These are phyloP conservation scores for Coemansia aciculifera DNA, from an alignment of 192 early-diverging fungal species.

Conservation along the genomic window DNA sequence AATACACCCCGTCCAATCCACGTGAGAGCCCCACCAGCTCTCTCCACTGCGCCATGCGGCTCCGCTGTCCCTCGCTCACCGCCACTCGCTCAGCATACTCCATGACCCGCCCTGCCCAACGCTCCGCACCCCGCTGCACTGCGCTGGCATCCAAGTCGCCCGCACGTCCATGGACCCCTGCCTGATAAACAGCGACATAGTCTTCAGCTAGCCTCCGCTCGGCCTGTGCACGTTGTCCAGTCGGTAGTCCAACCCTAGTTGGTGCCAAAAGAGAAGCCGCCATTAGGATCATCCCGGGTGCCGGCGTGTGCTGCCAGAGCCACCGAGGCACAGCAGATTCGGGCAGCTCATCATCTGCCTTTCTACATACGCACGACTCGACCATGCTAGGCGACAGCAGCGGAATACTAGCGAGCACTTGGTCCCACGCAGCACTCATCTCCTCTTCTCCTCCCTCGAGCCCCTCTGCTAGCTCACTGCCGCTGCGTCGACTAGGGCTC, in stretches of 20 bases:
- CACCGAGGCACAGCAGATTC: conserved; percentile 13
- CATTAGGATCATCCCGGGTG: conserved; percentile 43
- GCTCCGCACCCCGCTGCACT: conserved; percentile 1
- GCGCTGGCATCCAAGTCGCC: not conserved
- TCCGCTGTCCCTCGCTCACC: conserved; percentile 34
- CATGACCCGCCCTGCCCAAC: conserved; percentile 27
- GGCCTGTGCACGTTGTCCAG: conserved; percentile 22
- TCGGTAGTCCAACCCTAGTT: conserved; percentile 26
- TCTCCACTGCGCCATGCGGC: conserved; percentile 24
- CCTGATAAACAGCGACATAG: conserved; percentile 17
- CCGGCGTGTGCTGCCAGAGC: conserved; percentile 42
- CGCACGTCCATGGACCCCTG: not conserved
- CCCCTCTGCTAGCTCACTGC: conserved; percentile 2
- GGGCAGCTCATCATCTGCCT: not conserved
- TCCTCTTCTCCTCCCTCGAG: conserved; percentile 24
- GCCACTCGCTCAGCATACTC: conserved; percentile 18
- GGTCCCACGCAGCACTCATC: conserved; percentile 46
- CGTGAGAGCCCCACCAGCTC: conserved; percentile 28
- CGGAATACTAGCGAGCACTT: conserved; percentile 39
- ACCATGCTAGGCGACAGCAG: conserved; percentile 17
- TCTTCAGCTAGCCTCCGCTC: conserved; percentile 38
- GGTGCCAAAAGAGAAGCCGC: conserved; percentile 44
- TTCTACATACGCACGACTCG: not conserved
- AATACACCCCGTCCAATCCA: conserved; percentile 25
- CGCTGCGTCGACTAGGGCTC: not conserved